These are phyloP conservation scores for Tylopilus balloui DNA, from an alignment of 768 basidiomycete genomes.

Conservation along the genomic window DNA sequence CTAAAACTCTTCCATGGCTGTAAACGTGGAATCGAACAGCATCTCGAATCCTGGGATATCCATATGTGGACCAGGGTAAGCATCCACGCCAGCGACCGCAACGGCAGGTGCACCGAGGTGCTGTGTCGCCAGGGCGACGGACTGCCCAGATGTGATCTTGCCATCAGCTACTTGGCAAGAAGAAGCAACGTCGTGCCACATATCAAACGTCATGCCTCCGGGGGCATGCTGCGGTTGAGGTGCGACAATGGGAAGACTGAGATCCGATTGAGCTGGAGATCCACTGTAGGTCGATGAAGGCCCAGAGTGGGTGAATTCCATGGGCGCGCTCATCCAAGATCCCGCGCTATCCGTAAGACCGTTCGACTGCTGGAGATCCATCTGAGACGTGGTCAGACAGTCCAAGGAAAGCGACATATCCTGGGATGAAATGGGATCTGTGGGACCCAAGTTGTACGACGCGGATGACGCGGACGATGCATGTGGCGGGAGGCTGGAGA, in stretches of 20 bases:
- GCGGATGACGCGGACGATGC: conserved; percentile 6
- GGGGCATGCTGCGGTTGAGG: conserved; percentile 24
- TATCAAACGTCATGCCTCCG: conserved; percentile 8
- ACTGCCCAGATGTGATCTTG: neutral
- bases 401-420: conserved; percentile 13
- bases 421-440: conserved; percentile 27
- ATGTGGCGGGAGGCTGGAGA: conserved; percentile 23
- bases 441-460: conserved; percentile 19
- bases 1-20: conserved; percentile 12
- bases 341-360: neutral
- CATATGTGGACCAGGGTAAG: neutral
- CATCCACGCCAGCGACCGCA: conserved; percentile 7
- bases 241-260: conserved; percentile 25
- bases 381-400: conserved; percentile 4
- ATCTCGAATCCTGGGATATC: conserved; percentile 12
- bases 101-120: neutral
- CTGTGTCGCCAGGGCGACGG: conserved; percentile 1
- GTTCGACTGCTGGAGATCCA: conserved; percentile 7
- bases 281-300: conserved; percentile 43
- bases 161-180: neutral
- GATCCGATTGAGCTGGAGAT: conserved; percentile 35
- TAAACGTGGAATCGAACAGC: conserved; percentile 11
- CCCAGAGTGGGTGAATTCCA: conserved; percentile 24
- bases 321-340: conserved; percentile 13
- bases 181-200: conserved; percentile 16